phyloP scores from a whole-genome alignment of 75 land plant species.

The Cupressus sempervirens region DNA sequence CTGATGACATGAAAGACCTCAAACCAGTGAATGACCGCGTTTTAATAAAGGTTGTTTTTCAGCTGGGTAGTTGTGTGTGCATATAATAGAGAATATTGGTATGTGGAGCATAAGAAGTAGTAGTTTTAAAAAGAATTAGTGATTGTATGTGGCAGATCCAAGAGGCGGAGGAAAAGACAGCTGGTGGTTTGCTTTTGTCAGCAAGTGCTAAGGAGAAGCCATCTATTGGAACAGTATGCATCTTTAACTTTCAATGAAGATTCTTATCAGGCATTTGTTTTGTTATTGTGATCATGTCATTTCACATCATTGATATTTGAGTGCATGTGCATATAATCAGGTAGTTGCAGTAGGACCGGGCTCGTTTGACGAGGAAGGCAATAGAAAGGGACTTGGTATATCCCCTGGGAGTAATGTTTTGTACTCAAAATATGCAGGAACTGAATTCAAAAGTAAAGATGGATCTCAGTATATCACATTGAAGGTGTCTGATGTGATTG shows the following conservation, averaged over 20 bases:
- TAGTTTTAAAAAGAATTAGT: background rate
- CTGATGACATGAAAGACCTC: slow-evolving; percentile 47
- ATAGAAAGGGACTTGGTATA: slow-evolving; percentile 47
- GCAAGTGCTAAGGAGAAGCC: slow-evolving; percentile 61
- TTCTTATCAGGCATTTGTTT: background rate
- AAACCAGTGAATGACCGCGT: slow-evolving; percentile 49
- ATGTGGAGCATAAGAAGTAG: background rate
- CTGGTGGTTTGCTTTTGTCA: slow-evolving; percentile 54
- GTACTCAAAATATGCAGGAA: slow-evolving; percentile 79
- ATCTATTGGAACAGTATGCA: slow-evolving; percentile 47
- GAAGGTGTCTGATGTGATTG: slow-evolving; percentile 48
- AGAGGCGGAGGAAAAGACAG: slow-evolving; percentile 47
- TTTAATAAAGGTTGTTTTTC: slow-evolving; percentile 33
- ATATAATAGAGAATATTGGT: background rate
- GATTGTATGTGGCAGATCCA: slow-evolving; percentile 19
- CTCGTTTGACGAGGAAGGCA: slow-evolving; percentile 63
- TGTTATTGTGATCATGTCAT: background rate
- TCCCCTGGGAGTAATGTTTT: slow-evolving; percentile 68
- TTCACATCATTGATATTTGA: background rate
- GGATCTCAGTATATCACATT: slow-evolving; percentile 38
- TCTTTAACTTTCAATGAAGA: background rate
- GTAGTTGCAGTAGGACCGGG: slow-evolving; percentile 84
- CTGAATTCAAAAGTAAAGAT: slow-evolving; percentile 55
- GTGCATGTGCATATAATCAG: slow-evolving; percentile 21
- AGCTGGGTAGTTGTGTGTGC: background rate